These are phyloP conservation scores for Turritis glabra DNA, from an alignment of 345 rosid genomes.

Conservation along the genomic window DNA sequence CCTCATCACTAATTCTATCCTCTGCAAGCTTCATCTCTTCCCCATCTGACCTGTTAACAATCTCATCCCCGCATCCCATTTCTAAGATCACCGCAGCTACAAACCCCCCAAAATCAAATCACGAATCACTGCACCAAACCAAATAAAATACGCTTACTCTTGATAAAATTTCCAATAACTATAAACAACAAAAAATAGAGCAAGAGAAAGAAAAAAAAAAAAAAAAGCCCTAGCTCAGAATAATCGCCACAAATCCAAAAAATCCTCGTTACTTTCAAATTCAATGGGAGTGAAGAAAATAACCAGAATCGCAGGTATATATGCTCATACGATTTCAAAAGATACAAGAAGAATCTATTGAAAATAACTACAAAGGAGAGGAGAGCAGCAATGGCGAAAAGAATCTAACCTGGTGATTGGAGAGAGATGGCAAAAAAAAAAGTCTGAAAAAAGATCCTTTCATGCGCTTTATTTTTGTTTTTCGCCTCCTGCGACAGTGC, in stretches of 20 bases:
- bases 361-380: background rate
- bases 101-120: conserved; percentile 10
- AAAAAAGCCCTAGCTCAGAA: conserved; percentile 18
- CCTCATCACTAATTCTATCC: background rate
- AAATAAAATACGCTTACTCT: background rate
- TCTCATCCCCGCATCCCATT: conserved; percentile 57
- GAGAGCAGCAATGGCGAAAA: conserved; percentile 12
- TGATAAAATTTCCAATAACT: background rate
- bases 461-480: conserved; percentile 19
- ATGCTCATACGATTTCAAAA: background rate
- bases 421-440: background rate
- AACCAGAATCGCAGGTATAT: background rate
- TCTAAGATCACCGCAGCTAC: conserved; percentile 25
- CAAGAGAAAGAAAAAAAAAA: background rate
- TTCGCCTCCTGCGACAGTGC: conserved; percentile 8
- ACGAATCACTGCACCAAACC: conserved; percentile 10
- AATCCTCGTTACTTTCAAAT: background rate
- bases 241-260: background rate
- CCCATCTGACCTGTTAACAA: conserved; percentile 32
- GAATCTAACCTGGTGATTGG: background rate
- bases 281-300: background rate
- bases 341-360: background rate
- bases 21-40: conserved; percentile 42
- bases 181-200: background rate
- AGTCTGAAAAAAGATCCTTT: background rate